Conservation (phyloP, 2,329 filamentous ascomycete genomes). For the Scedosporium aurantiacum region DNA sequence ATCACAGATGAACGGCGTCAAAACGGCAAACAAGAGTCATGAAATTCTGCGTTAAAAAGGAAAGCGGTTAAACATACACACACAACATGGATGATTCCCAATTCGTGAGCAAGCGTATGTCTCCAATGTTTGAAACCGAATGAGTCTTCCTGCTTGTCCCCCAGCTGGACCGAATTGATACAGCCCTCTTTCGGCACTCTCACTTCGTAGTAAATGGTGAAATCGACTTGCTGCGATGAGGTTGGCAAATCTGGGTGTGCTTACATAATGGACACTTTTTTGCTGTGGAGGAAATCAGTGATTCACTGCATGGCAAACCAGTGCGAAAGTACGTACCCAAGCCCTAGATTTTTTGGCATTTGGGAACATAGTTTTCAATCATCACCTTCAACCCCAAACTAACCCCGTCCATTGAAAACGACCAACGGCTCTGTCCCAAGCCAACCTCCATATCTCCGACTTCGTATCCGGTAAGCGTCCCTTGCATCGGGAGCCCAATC, state of each 20-base stretch:
- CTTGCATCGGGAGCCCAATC: background rate
- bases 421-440: slow-evolving; percentile 2
- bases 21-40: slow-evolving; percentile 46
- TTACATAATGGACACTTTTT: background rate
- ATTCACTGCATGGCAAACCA: background rate
- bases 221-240: background rate
- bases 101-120: background rate
- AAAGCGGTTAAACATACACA: slow-evolving; percentile 1
- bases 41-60: slow-evolving; percentile 10
- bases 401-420: slow-evolving; percentile 1
- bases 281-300: background rate
- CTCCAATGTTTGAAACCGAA: background rate
- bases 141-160: background rate
- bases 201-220: background rate
- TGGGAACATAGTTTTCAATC: slow-evolving; percentile 3
- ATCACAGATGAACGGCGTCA: slow-evolving; percentile 53
- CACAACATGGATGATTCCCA: background rate
- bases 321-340: slow-evolving; percentile 7
- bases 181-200: background rate
- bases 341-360: slow-evolving; percentile 8
- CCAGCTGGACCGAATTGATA: background rate
- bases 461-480: slow-evolving; percentile 4
- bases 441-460: slow-evolving; percentile 3
- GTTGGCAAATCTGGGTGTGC: background rate
- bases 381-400: slow-evolving; percentile 1